Evolutionary conservation across 2,329 filamentous ascomycete species (phyloP), one percentile per base, ranked within the genome.

Genomic region (Sordariomycetes sp.): DNA sequence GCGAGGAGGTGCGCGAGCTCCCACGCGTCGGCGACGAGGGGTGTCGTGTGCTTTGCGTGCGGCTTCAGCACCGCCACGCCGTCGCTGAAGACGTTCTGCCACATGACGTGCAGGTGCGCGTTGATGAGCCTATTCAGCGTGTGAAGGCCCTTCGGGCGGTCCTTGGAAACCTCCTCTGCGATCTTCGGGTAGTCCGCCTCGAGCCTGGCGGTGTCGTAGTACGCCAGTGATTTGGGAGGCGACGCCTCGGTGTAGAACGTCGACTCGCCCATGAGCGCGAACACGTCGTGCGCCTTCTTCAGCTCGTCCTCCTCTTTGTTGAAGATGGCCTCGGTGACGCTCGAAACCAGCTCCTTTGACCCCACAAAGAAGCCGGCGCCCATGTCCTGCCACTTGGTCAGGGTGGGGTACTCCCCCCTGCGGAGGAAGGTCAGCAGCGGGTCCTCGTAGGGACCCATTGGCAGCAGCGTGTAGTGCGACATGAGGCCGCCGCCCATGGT

Each of bases 21-120:
- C 57, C 86, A 72, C 2, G 87, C 87, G 39, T 86, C 83, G 57
- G 81, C 76, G 54, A 90, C 78, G 63, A 95, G 76, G 17, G 82
- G 77, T 1, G 86, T 87, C 45, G 87, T 92, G 67, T 90, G 84
- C 55, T 86, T 74, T 1, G 88, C 81, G 22, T 87, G 77, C 0
- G 92, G 90, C 67, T 95, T 91, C 51, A 95, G 74, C 2, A 96
- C 83, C 5, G 85, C 81, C 58, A 97, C 86, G 34, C 94, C 92
- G 45, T 80, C 77, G 1, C 81, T 74, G 69, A 94, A 95, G 24
- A 77, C 77, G 63, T 86, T 88, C 66, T 95, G 90, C 82, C 94
- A 97, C 12, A 84, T 87, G 57, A 79, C 79, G 67, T 96, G 91
- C 3, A 97, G 77, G 68, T 97, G 94, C 2, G 85, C 80, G 65